Evolutionary conservation across 2,329 filamentous ascomycete genomes (phyloP).

Genomic region (Fusarium sp.): DNA sequence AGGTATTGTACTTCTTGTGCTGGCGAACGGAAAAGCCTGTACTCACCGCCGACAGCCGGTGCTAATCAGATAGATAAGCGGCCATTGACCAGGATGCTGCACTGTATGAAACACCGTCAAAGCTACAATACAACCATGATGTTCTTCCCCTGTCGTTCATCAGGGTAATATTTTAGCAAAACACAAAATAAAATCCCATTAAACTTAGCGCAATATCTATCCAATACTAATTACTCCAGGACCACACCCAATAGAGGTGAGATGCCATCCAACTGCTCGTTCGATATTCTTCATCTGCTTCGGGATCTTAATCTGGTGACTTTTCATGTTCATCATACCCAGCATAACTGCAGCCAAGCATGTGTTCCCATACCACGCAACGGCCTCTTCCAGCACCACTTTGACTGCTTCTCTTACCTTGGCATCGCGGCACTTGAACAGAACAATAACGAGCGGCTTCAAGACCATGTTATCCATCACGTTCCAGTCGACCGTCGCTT

Average conservation of each 20-base stretch:
- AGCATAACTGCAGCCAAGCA: conserved; percentile 32
- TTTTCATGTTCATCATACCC: conserved; percentile 32
- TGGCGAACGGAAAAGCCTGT: background rate
- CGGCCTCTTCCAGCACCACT: conserved; percentile 20
- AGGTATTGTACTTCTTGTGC: background rate
- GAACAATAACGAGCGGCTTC: conserved; percentile 36
- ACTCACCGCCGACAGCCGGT: background rate
- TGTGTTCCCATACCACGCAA: conserved; percentile 10
- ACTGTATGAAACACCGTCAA: conserved; percentile 1
- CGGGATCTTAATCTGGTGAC: conserved; percentile 10
- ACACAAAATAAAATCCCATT: background rate
- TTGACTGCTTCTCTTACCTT: conserved; percentile 23
- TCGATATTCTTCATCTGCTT: conserved; percentile 39
- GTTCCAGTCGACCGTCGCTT: background rate
- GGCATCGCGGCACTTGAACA: conserved; percentile 37
- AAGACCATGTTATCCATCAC: conserved; percentile 39
- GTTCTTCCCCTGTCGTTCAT: background rate
- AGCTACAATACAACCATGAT: background rate
- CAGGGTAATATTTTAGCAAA: background rate
- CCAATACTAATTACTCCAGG: conserved; percentile 14
- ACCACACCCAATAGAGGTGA: conserved; percentile 26
- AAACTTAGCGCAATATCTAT: background rate
- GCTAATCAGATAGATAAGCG: background rate
- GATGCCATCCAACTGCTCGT: conserved; percentile 39
- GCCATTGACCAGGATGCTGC: background rate